Evolutionary conservation across 208 protist species (phyloP).

Genomic region (Acanthamoeba healyi): DNA sequence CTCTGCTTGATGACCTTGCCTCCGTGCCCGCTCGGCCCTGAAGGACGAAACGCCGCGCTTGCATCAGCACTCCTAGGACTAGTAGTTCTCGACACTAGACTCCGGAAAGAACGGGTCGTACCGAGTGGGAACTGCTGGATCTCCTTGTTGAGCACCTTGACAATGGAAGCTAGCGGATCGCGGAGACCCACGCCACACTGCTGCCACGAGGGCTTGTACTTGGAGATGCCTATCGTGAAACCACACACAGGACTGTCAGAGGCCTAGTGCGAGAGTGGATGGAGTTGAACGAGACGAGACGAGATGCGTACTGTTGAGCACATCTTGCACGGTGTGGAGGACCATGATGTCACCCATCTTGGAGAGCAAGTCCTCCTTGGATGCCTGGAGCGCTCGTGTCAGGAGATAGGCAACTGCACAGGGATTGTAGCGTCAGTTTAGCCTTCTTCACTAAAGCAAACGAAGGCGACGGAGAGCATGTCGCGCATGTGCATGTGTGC

Average conservation of each 20-base stretch:
- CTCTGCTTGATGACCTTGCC: constrained; percentile 20
- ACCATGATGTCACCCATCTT: constrained; percentile 40
- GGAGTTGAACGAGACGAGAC: background rate
- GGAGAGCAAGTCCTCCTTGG: constrained; percentile 8
- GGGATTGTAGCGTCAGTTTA: background rate
- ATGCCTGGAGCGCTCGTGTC: constrained; percentile 10
- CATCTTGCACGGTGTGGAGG: background rate
- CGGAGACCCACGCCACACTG: background rate
- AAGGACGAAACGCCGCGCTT: too few relatives aligned
- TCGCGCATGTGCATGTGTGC: background rate
- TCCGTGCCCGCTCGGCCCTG: background rate
- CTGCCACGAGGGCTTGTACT: constrained; percentile 26
- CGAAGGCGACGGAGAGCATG: background rate
- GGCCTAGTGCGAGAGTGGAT: background rate
- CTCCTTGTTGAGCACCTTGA: constrained; percentile 24
- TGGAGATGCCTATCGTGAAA: background rate
- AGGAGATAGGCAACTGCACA: constrained; percentile 8
- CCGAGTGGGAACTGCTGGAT: constrained; percentile 15
- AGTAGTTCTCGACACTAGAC: too few relatives aligned
- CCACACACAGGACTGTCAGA: background rate
- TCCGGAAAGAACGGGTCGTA: too few relatives aligned
- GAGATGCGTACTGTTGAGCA: constrained; percentile 29
- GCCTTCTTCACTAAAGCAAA: background rate
- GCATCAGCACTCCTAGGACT: too few relatives aligned
- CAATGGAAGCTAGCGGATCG: background rate